Evolutionary conservation across 768 basidiomycete species (phyloP).

Genomic region (Gloeopeniophorella convolvens): DNA sequence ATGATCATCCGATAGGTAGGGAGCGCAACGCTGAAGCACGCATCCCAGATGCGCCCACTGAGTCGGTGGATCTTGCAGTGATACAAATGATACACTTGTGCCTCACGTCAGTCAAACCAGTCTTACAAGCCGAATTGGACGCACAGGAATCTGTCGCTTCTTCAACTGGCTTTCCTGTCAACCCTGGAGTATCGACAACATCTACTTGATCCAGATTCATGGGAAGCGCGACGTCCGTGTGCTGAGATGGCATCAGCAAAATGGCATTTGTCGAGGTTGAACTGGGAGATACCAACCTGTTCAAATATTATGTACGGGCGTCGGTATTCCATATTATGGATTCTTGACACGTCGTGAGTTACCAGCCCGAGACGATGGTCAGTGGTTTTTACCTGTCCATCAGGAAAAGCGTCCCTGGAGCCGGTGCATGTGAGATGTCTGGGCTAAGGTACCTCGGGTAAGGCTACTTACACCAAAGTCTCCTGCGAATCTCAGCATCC

Average conservation of each 20-base stretch:
- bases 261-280: background rate
- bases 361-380: background rate
- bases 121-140: background rate
- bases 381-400: constrained; percentile 18
- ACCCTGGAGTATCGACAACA: constrained; percentile 10
- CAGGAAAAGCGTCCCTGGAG: constrained; percentile 21
- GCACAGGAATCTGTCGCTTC: constrained; percentile 21
- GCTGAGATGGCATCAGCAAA: constrained; percentile 9
- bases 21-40: constrained; percentile 20
- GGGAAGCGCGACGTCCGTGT: constrained; percentile 21
- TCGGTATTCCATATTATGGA: constrained; percentile 16
- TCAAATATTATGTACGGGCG: constrained; percentile 24
- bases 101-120: too few relatives aligned
- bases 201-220: constrained; percentile 23
- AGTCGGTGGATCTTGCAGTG: constrained; percentile 12
- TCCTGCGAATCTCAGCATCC: constrained; percentile 21
- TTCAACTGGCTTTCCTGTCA: constrained; percentile 20
- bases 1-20: constrained; percentile 22
- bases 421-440: background rate
- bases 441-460: background rate
- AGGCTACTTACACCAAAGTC: constrained; percentile 22
- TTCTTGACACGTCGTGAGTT: constrained; percentile 1
- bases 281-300: constrained; percentile 11
- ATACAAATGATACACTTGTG: constrained; percentile 21
- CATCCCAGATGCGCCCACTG: constrained; percentile 21